Evolutionary conservation across 345 rosid species (phyloP), one percentile per base, ranked within the genome.

Genomic region (Psidium guajava): DNA sequence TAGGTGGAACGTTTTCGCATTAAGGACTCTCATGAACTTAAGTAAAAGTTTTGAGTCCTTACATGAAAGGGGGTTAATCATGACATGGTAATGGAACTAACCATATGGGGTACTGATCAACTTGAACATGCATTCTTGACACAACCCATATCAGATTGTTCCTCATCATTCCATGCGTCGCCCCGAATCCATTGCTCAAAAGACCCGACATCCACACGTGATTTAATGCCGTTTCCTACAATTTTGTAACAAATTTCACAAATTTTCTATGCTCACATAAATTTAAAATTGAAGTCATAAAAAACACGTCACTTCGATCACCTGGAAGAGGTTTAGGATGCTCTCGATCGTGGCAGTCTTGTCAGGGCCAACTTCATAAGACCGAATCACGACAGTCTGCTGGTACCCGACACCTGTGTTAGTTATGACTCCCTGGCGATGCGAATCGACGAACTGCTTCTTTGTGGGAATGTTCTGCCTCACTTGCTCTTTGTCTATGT

Each of bases 121-220:
- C 84, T 87, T 91, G 91, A 82, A 92, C 88, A 32, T 93, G 94
- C 92, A 94, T 91, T 85, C 95, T 92, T 24, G 95, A 89, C 82
- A 94, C 94, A 56, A 94, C 95, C 97, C 97, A 93, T 28, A 93
- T 93, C 88, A 94, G 97, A 88, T 90, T 91, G 89, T 93, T 92
- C 88, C 56, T 92, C 90, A 90, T 85, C 95, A 93, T 94, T 61
- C 92, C 94, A 85, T 92, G 95, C 11, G 97, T 93, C 24, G 97
- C 93, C 16, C 95, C 97, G 42, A 94, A 93, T 55, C 97, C 97
- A 86, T 94, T 91, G 86, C 94, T 88, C 28, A 94, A 91, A 54
- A 94, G 92, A 80, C 97, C 97, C 11, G 97, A 94, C 93, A 94
- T 90, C 97, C 97, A 94, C 21, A 94, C 95, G 83, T 94, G 95